phyloP scores from a whole-genome alignment of 2,329 filamentous ascomycete genomes.

The Didymosphaeria variabile region DNA sequence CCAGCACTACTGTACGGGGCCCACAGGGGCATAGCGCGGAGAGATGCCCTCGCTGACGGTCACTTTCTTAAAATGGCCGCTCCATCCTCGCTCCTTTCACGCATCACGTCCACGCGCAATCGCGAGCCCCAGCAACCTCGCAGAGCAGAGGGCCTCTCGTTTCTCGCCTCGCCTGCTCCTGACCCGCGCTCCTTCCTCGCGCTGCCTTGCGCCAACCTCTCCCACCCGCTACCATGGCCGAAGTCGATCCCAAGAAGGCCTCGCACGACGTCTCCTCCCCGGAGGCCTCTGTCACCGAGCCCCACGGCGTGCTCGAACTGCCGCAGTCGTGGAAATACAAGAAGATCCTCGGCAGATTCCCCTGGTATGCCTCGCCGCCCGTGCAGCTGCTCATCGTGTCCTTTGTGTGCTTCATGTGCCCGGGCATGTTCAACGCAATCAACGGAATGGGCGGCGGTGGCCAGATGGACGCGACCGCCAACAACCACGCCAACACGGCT shows the following conservation, averaged over 20 bases:
- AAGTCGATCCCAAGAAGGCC: constrained; percentile 42
- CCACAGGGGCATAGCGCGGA: constrained; percentile 25
- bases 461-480: constrained; percentile 60
- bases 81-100: constrained; percentile 23
- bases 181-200: background rate
- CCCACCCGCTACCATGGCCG: constrained; percentile 17
- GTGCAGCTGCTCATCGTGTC: constrained; percentile 60
- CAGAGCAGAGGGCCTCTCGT: background rate
- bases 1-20: constrained; percentile 25
- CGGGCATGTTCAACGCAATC: constrained; percentile 64
- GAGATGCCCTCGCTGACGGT: constrained; percentile 24
- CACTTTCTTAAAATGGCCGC: constrained; percentile 36
- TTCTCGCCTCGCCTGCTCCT: background rate
- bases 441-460: constrained; percentile 62
- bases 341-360: constrained; percentile 54
- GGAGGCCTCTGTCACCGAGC: constrained; percentile 44
- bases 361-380: constrained; percentile 61
- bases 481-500: constrained; percentile 74
- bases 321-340: constrained; percentile 61
- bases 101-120: constrained; percentile 25
- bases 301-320: constrained; percentile 40
- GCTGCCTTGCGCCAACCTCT: background rate
- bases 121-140: too few species aligned
- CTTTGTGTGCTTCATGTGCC: constrained; percentile 63
- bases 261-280: constrained; percentile 38